These are phyloP conservation scores for Vitis rupestris DNA, from an alignment of 164 flowering plant species.

Conservation along the genomic window DNA sequence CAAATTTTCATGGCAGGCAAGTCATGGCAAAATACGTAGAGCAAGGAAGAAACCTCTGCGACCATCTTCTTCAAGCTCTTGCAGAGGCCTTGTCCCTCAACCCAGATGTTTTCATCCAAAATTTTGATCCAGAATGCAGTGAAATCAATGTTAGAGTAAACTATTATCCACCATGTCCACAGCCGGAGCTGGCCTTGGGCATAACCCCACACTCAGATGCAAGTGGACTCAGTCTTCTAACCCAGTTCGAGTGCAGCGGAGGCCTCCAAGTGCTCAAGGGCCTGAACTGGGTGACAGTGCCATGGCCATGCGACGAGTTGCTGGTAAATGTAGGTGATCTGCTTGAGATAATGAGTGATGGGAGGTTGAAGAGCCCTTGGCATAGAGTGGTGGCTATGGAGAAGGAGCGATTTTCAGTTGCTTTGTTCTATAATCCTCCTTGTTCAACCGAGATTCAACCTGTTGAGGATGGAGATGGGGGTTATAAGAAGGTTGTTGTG, in stretches of 20 bases:
- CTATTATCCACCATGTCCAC: slow-evolving; percentile 35
- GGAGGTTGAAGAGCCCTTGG: slow-evolving; percentile 29
- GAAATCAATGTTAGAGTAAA: slow-evolving; percentile 15
- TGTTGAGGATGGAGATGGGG: background rate
- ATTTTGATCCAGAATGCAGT: slow-evolving; percentile 13
- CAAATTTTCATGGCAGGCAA: too few species aligned
- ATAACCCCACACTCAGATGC: slow-evolving; percentile 33
- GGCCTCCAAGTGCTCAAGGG: slow-evolving; percentile 30
- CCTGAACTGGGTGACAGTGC: slow-evolving; percentile 24
- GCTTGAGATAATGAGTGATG: slow-evolving; percentile 39
- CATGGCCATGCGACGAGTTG: slow-evolving; percentile 22
- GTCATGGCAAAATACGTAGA: too few species aligned
- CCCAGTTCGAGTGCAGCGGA: slow-evolving; percentile 13
- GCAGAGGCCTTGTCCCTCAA: slow-evolving; percentile 21
- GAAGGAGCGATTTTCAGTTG: slow-evolving; percentile 28
- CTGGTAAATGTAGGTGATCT: slow-evolving; percentile 32
- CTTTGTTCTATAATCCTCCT: slow-evolving; percentile 34
- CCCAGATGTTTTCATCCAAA: slow-evolving; percentile 5
- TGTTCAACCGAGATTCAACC: slow-evolving; percentile 19
- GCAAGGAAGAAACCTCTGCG: background rate
- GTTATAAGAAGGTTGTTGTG: slow-evolving; percentile 17
- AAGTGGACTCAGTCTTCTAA: slow-evolving; percentile 23
- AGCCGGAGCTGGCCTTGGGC: slow-evolving; percentile 30
- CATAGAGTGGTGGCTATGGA: slow-evolving; percentile 25
- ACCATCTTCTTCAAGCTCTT: slow-evolving; percentile 24